phyloP scores from a whole-genome alignment of 192 early-diverging fungal species.

The Spinellus fusiger region DNA sequence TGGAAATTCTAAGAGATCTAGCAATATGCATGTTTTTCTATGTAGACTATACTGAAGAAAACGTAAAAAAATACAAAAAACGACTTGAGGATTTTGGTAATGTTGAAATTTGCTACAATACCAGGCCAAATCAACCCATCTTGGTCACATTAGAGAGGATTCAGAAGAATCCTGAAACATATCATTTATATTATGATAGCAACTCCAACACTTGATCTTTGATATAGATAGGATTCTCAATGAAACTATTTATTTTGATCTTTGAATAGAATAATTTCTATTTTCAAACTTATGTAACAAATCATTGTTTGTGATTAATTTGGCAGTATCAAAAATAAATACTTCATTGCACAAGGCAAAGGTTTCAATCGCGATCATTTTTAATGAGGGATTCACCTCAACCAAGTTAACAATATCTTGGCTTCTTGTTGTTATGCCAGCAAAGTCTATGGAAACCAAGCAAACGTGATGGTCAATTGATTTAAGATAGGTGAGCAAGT shows the following conservation, averaged over 20 bases:
- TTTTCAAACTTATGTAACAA: background rate
- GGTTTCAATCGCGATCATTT: background rate
- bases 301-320: background rate
- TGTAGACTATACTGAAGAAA: background rate
- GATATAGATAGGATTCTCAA: background rate
- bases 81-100: background rate
- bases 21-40: conserved; percentile 8
- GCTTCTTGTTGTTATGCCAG: background rate
- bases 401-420: background rate
- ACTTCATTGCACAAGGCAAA: background rate
- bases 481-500: background rate
- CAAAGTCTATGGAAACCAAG: conserved; percentile 1
- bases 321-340: conserved; percentile 1
- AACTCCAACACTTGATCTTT: background rate
- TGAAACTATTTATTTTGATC: conserved; percentile 2
- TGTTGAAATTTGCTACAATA: conserved; percentile 4
- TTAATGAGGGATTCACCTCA: background rate
- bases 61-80: background rate
- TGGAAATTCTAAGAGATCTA: background rate
- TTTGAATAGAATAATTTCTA: background rate
- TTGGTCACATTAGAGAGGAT: background rate
- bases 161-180: background rate
- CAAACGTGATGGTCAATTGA: background rate
- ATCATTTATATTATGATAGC: conserved; percentile 1
- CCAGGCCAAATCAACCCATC: background rate